Base-by-base conservation (phyloP, 257 asterid species). In the Nicotiana tabacum region DNA sequence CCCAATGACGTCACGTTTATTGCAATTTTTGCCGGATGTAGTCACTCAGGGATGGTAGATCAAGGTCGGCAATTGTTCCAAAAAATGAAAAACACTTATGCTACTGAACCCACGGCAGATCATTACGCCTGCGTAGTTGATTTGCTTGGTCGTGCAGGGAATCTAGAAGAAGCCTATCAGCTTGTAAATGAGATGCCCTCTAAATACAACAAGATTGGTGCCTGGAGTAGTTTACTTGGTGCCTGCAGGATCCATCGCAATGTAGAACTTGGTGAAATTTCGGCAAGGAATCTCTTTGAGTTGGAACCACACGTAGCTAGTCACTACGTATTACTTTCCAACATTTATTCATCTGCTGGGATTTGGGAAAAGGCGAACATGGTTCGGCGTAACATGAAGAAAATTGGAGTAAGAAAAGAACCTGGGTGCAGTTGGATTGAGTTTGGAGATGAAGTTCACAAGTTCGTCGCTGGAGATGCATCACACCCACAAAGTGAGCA, bases 391-490 rank as follows among this genome's bases (percentile, higher is more conserved):
- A 91, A 80, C 77, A 95, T 95, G 98, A 93, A 84, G 78, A 90
- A 84, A 39, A 83, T 61, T 90, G 92, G 98, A 62, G 94, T 92
- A 32, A 91, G 82, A 84, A 95, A 95, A 85, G 98, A 92, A 66
- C 97, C 98, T 0, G 97, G 97, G 16, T 91, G 94, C 89, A 95
- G 98, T 86, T 93, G 97, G 97, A 92, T 93, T 27, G 95, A 91
- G 87, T 86, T 81, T 15, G 91, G 89, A 5, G 90, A 89, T 12
- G 90, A 87, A 87, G 97, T 93, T 60, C 98, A 93, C 84, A 90
- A 88, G 88, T 95, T 95, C 77, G 61, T 90, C 85, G 97, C 98
- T 13, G 97, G 98, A 58, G 98, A 94, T 83, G 85, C 77, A 24
- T 86, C 86, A 11, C 96, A 93, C 84, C 89, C 92, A 9, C 92